A percentile compares a stretch with the other conserved stretches of the same genome.
Evolutionary conservation across 192 early-diverging fungal species (phyloP).

Genomic region (Mortierella claussenii): DNA sequence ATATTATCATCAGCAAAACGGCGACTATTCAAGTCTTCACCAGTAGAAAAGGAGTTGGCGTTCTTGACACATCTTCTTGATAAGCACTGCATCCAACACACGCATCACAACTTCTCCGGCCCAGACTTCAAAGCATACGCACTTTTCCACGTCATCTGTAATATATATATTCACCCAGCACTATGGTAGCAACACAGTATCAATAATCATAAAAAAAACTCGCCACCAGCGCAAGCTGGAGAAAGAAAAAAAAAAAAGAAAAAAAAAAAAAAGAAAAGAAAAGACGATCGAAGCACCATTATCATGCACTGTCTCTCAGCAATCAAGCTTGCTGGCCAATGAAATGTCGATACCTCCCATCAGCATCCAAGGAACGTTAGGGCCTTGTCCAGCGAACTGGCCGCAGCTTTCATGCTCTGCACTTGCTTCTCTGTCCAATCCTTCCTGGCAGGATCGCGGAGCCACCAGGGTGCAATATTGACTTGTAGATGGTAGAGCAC

Average conservation of each 20-base stretch:
- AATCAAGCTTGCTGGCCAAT: neutral
- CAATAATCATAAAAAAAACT: slow-evolving; percentile 1
- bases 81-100: no score
- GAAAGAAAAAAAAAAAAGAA: neutral
- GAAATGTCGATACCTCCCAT: neutral
- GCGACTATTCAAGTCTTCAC: slow-evolving; percentile 38
- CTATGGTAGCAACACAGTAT: no score
- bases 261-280: neutral
- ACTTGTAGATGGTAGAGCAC: slow-evolving; percentile 27
- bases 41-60: slow-evolving; percentile 21
- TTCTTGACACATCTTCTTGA: no score
- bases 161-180: neutral
- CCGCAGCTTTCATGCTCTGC: slow-evolving; percentile 22
- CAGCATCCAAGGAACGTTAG: slow-evolving; percentile 35
- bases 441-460: slow-evolving; percentile 13
- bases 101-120: slow-evolving; percentile 7
- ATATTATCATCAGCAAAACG: slow-evolving; percentile 38
- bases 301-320: neutral
- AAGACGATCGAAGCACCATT: neutral
- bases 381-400: slow-evolving; percentile 30
- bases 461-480: slow-evolving; percentile 51
- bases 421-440: slow-evolving; percentile 34
- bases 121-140: slow-evolving; percentile 13
- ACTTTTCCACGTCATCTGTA: neutral
- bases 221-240: neutral